A percentile compares a stretch with the other conserved stretches of the same genome.
Evolutionary conservation across 163 green algal genomes (phyloP).

Genomic region (Volvox carteri): DNA sequence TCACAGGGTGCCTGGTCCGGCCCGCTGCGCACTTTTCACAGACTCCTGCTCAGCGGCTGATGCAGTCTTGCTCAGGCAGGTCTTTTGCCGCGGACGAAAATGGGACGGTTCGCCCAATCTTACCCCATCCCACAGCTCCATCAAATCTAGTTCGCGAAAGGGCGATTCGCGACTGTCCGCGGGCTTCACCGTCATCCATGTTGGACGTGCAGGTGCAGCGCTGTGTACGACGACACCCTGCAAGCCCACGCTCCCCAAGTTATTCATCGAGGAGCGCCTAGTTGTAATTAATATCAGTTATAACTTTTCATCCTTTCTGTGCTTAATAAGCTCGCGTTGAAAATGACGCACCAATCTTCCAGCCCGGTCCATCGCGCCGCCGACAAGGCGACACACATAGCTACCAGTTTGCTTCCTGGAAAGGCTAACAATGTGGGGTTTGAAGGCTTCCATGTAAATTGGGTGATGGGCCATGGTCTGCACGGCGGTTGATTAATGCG

Average conservation of each 20-base stretch:
- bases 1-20: too few species aligned
- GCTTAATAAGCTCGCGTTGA: neutral
- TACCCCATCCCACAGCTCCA: slow-evolving; percentile 71
- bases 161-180: slow-evolving; percentile 59
- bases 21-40: too few species aligned
- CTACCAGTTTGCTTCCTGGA: neutral
- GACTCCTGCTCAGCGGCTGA: too few species aligned
- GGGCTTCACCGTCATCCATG: slow-evolving; percentile 28
- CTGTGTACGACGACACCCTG: neutral
- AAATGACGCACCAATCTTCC: neutral
- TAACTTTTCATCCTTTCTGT: neutral
- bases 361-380: neutral
- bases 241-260: neutral
- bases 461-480: neutral
- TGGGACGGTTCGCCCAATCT: too few species aligned
- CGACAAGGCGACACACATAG: neutral
- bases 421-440: neutral
- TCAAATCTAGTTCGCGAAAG: slow-evolving; percentile 68
- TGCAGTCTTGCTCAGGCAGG: too few species aligned
- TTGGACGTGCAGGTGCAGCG: neutral
- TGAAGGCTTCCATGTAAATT: neutral
- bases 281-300: too few species aligned
- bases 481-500: neutral
- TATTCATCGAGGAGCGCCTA: too few species aligned
- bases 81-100: too few species aligned